phyloP scores from a whole-genome alignment of 495 filamentous ascomycete genomes.

The Penicillium chermesinum region DNA sequence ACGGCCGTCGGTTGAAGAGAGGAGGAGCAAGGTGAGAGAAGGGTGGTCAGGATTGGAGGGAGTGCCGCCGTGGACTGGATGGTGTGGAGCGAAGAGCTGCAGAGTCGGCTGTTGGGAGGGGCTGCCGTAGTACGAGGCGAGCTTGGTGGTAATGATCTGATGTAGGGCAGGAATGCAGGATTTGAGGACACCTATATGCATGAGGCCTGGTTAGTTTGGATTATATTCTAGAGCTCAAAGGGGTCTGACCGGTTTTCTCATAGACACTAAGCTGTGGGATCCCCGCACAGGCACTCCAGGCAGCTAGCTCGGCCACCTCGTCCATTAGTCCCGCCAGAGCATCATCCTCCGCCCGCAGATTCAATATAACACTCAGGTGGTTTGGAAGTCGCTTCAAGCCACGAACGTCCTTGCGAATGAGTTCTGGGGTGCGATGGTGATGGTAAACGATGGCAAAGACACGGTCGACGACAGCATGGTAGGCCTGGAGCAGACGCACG shows the following conservation, averaged over 20 bases:
- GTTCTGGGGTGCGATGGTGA: slow-evolving; percentile 88
- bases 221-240: neutral
- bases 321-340: slow-evolving; percentile 77
- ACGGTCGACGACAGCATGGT: slow-evolving; percentile 68
- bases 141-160: slow-evolving; percentile 62
- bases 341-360: slow-evolving; percentile 63
- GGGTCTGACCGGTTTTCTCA: slow-evolving; percentile 71
- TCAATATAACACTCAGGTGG: slow-evolving; percentile 84
- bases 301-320: slow-evolving; percentile 81
- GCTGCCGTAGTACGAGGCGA: slow-evolving; percentile 76
- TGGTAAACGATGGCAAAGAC: slow-evolving; percentile 77
- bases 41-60: slow-evolving; percentile 21
- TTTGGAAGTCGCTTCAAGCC: slow-evolving; percentile 64
- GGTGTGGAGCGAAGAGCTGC: slow-evolving; percentile 71
- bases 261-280: slow-evolving; percentile 85
- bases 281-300: slow-evolving; percentile 85
- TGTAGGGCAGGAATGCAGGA: slow-evolving; percentile 74
- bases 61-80: slow-evolving; percentile 29
- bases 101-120: slow-evolving; percentile 57
- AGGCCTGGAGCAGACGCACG: slow-evolving; percentile 71
- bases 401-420: slow-evolving; percentile 84
- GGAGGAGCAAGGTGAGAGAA: slow-evolving; percentile 76
- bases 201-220: neutral
- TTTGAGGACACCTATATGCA: slow-evolving; percentile 69
- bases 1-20: slow-evolving; percentile 83